Evolutionary conservation across 2,329 filamentous ascomycete genomes (phyloP).

Genomic region (Tolypocladium inflatum): DNA sequence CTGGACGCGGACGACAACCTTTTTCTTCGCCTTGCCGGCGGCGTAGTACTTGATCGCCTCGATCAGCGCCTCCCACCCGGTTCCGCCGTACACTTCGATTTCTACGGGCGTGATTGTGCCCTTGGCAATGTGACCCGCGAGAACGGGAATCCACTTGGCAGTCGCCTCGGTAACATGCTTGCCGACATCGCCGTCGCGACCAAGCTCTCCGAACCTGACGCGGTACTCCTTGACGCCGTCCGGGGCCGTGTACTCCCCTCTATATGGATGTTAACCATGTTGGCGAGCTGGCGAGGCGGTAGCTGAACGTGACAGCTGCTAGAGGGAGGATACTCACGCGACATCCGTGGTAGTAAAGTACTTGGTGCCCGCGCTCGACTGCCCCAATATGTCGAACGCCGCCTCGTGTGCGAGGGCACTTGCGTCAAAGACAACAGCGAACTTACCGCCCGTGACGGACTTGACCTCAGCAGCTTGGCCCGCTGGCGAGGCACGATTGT

Average conservation of each 20-base stretch:
- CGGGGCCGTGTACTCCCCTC: conserved; percentile 12
- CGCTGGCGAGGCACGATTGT: conserved; percentile 15
- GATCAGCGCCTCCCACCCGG: conserved; percentile 14
- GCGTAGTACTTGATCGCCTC: conserved; percentile 12
- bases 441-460: conserved; percentile 21
- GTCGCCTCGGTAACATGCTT: conserved; percentile 10
- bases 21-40: conserved; percentile 13
- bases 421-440: conserved; percentile 22
- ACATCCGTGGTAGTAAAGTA: conserved; percentile 23
- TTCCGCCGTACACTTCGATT: conserved; percentile 10
- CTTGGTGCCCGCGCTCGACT: conserved; percentile 14
- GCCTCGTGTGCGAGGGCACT: conserved; percentile 16
- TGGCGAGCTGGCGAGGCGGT: neutral
- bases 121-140: conserved; percentile 12
- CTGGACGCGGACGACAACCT: conserved; percentile 13
- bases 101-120: conserved; percentile 14
- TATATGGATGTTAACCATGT: neutral
- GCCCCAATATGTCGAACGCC: conserved; percentile 18
- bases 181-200: conserved; percentile 7
- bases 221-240: conserved; percentile 13
- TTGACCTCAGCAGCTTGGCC: conserved; percentile 21
- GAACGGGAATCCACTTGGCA: conserved; percentile 7
- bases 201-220: conserved; percentile 14
- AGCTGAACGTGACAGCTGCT: neutral
- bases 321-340: conserved; percentile 13